Base-by-base conservation (phyloP, 1,284 basidiomycete genomes). In the Bothia castanella region DNA sequence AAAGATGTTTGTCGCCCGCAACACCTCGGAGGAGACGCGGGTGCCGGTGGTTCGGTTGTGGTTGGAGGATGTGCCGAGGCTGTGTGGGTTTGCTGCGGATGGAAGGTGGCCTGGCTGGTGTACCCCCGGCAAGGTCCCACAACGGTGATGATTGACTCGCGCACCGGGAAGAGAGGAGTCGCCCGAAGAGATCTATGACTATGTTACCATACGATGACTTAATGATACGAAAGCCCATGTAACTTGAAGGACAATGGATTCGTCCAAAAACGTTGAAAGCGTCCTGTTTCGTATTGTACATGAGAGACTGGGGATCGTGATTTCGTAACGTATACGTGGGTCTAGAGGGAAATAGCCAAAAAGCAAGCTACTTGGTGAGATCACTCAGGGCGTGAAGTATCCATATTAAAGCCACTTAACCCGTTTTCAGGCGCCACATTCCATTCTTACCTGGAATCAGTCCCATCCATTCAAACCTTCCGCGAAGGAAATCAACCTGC, bases 351-450 rank as follows among this genome's bases (percentile, higher is more conserved):
- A 49, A 30, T 10, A 54, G 37, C 27, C 25, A 42, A 39, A 16
- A 44, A 42, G 2, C 5, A 43, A 21, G 40, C 42, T 38, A 36
- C 27, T 3, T 34, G 38, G 42, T 16, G 27, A 30, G 35, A 47
- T 27, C 41, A 32, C n/a, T 29, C 31, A 40, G 27, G 9, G 35
- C 9, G 20, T n/a, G 7, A 31, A 47, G 1, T n/a, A 39, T 27
- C 34, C 32, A 19, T n/a, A 43, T 40, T 0, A 13, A 47, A 35
- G 11, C 13, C 16, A 23, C 19, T 34, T 36, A 55, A 10, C 36
- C 40, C 7, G 67, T 62, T 23, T 53, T 64, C 46, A 66, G 46
- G 30, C 58, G 63, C 64, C 64, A 66, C 68, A 69, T 66, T 16
- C 64, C 68, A 11, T 66, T 64, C 49, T 69, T 69, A n/a, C 64